phyloP scores from a whole-genome alignment of 805 yeast genomes.

The Suhomyces sp. region DNA sequence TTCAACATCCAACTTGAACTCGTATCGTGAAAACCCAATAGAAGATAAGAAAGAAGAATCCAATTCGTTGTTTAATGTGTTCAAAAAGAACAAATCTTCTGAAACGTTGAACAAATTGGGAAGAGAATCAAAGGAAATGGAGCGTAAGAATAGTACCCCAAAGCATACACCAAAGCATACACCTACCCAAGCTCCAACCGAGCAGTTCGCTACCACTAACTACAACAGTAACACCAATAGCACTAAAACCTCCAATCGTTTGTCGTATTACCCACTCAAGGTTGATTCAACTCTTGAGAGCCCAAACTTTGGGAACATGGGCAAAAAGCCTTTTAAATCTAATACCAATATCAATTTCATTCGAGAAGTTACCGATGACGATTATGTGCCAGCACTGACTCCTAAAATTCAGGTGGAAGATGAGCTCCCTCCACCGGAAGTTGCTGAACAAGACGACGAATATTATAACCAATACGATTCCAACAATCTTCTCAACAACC shows the following conservation, averaged over 20 bases:
- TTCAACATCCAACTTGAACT: constrained; percentile 28
- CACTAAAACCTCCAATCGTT: background rate
- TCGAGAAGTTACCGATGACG: constrained; percentile 28
- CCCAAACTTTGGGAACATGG: background rate
- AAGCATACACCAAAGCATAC: background rate
- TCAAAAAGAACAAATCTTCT: constrained; percentile 19
- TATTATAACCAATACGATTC: constrained; percentile 15
- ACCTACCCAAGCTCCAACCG: background rate
- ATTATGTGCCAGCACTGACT: constrained; percentile 4
- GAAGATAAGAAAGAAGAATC: background rate
- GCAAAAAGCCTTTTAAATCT: constrained; percentile 9
- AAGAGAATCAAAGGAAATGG: background rate
- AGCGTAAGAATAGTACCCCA: background rate
- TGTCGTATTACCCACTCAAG: background rate
- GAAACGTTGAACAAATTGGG: constrained; percentile 13
- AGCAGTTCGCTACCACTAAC: background rate
- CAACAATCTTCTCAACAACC: constrained; percentile 20
- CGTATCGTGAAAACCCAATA: background rate
- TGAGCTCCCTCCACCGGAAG: background rate
- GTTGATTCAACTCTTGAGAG: background rate
- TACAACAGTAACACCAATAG: too few relatives aligned
- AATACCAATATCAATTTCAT: constrained; percentile 22
- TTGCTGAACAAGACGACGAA: constrained; percentile 8
- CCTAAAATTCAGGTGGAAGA: background rate
- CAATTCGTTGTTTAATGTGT: constrained; percentile 16